Evolutionary conservation across 2,329 filamentous ascomycete species (phyloP), one percentile per base, ranked within the genome.

Genomic region (Venturia carpophila): DNA sequence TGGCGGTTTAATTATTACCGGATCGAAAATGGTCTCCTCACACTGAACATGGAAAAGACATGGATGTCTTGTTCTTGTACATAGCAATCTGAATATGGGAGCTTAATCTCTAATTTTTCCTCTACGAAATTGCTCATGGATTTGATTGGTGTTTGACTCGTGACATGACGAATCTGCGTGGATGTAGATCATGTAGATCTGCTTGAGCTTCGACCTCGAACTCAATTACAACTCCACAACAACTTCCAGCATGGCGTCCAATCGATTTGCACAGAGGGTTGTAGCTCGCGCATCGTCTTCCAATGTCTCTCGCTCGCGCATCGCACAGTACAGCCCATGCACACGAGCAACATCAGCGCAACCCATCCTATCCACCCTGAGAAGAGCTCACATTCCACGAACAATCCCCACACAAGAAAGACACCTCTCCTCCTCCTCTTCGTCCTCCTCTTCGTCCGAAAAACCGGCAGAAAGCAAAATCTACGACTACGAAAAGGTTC

Each of bases 401-500:
- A 1, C 11, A 55, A 17, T 30, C 5, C 3, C 10, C 21, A 9
- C 43, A 21, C 62, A 56, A 56, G 45, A 17, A 47, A 24, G 41
- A 63, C 24, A 13, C 3, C 21, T 27, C 11, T 49, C 27, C 67
- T 76, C 76, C 1, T 69, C 71, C 2, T 69, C n/a, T n/a, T n/a
- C n/a, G n/a, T n/a, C n/a, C 11, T 49, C 27, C 67, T 76, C 76
- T 1, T 69, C 71, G 1, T 69, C 75, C 9, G 67, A 70, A 7
- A 64, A 64, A 11, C 60, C 69, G 11, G 68, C 71, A 24, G 68
- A 69, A 60, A 72, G 70, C 37, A 77, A 75, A 65, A 67, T 75
- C 21, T 79, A 78, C 66, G 70, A 75, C 49, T 80, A 77, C 67
- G 71, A 74, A 55, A 72, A 75, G 55, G 75, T 76, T 69, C 21